Base-by-base conservation (phyloP, 2,329 filamentous ascomycete genomes). In the Stachybotrys echinatus region DNA sequence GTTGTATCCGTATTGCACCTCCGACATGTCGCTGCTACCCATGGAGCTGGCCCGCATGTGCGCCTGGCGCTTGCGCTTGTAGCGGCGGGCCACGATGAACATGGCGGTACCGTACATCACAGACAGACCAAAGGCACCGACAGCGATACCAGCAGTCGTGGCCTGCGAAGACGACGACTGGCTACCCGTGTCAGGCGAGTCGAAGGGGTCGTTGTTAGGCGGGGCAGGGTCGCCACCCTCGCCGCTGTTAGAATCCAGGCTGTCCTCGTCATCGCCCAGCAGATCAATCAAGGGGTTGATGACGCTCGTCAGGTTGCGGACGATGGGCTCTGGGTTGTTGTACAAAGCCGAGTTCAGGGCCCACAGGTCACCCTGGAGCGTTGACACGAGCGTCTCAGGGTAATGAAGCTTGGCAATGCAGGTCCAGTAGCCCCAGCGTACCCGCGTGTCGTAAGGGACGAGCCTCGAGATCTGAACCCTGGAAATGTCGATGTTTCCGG, bases 61-160 rank as follows among this genome's bases (percentile, higher is more conserved):
- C 47, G 83, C 75, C 65, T 87, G 81, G 71, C 84, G 87, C 79
- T 88, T 90, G 74, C 88, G 86, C 77, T 92, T 89, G 79, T 96
- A 96, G 52, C 92, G 83, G 54, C 91, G 85, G 46, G 92, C 92
- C 57, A 96, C 83, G 62, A 94, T 85, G 74, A 96, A 92, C 92
- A 96, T 96, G 66, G 89, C 91, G 12, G 88, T 89, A 63, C 91
- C 92, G 59, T 96, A 96, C n/a, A 90, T 85, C 47, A 85, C 87
- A 40, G 89, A 89, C 62, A 91, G 85, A 42, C 81, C 80, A 27
- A 92, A 82, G 22, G 89, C 87, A 60, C 89, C 89, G 20, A 89
- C 77, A 50, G 87, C 89, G 61, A 96, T 84, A 56, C 81, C 83
- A 21, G 80, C 81, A 2, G 80, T 84, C 31, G 83, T 85, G 40